Evolutionary conservation across 768 basidiomycete species (phyloP).

Genomic region (Suillus bovinus): DNA sequence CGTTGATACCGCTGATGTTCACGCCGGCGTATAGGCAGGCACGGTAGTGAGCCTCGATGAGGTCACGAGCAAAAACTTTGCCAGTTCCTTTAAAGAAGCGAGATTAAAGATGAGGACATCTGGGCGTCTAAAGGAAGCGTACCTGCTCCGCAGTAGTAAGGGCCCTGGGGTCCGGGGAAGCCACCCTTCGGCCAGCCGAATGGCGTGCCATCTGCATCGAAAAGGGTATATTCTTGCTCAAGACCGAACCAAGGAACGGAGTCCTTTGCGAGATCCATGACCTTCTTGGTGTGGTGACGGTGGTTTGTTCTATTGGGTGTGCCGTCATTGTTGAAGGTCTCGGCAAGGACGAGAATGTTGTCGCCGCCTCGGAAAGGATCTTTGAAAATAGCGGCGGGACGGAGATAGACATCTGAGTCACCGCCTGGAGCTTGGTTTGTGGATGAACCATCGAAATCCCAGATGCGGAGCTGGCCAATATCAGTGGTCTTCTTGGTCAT

Average conservation of each 20-base stretch:
- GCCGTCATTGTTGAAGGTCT: slow-evolving; percentile 98
- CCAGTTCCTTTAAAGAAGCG: slow-evolving; percentile 67
- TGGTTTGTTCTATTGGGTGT: slow-evolving; percentile 96
- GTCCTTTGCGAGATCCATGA: slow-evolving; percentile 90
- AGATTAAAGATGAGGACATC: slow-evolving; percentile 1
- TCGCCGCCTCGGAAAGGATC: slow-evolving; percentile 99
- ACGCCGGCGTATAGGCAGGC: slow-evolving; percentile 93
- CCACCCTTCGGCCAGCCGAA: slow-evolving; percentile 98
- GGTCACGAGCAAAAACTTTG: slow-evolving; percentile 97
- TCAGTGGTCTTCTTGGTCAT: slow-evolving; percentile 83
- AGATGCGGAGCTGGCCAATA: slow-evolving; percentile 89
- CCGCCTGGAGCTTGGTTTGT: slow-evolving; percentile 95
- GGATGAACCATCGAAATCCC: slow-evolving; percentile 99
- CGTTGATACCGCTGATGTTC: slow-evolving; percentile 99
- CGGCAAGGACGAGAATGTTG: slow-evolving; percentile 96
- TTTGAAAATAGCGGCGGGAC: slow-evolving; percentile 95
- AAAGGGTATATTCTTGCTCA: slow-evolving; percentile 98
- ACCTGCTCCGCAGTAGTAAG: slow-evolving; percentile 99
- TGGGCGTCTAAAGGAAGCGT: slow-evolving; percentile 28
- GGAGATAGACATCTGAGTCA: slow-evolving; percentile 98
- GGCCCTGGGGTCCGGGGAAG: slow-evolving; percentile 99
- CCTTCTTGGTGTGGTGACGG: slow-evolving; percentile 91
- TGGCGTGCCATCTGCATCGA: slow-evolving; percentile 88
- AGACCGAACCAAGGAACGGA: slow-evolving; percentile 93
- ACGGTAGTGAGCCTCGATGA: slow-evolving; percentile 99